Evolutionary conservation across 208 protist genomes (phyloP), one percentile per base, ranked within the genome.

Genomic region (Tritrichomonas musculus): DNA sequence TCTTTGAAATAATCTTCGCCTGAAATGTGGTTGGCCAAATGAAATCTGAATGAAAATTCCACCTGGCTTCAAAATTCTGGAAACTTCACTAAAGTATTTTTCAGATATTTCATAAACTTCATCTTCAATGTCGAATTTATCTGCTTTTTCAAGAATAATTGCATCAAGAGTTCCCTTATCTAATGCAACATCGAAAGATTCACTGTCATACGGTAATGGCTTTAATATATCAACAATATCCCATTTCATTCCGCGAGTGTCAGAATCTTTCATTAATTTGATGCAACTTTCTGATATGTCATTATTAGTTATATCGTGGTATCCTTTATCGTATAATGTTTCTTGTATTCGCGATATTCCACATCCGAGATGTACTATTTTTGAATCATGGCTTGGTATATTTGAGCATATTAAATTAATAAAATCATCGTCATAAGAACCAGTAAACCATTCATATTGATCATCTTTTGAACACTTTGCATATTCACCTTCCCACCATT

Each of bases 111-210:
- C 73, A 84, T 84, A 84, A 11, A 84, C 73, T 13, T 33, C 27
- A 1, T 84, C 73, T 25, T 53, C 73, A 13, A 84, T 84, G 1
- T 84, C 73, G 41, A 36, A 84, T 53, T 84, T 84, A 53, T 84
- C 73, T 5, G 73, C 36, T 30, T 53, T 44, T 47, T 44, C 36
- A 39, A 84, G 17, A 84, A 84, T 84, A 1, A 84, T 13, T 4
- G 73, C 73, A 84, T 84, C 73, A 84, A 84, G 73, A 53, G 73
- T 84, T 53, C n/a, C 73, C 30, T 84, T 84, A n/a, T 84, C 73
- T 17, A 84, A 27, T 5, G 36, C 73, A 22, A 84, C 5, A 53
- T 84, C 73, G 30, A 84, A 84, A 33, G 9, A 53, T 53, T 53
- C 41, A 39, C 4, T 8, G 27, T 9, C 5, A 44, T 47, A 84